phyloP scores from a whole-genome alignment of 768 basidiomycete species.

The Boletales sp. region DNA sequence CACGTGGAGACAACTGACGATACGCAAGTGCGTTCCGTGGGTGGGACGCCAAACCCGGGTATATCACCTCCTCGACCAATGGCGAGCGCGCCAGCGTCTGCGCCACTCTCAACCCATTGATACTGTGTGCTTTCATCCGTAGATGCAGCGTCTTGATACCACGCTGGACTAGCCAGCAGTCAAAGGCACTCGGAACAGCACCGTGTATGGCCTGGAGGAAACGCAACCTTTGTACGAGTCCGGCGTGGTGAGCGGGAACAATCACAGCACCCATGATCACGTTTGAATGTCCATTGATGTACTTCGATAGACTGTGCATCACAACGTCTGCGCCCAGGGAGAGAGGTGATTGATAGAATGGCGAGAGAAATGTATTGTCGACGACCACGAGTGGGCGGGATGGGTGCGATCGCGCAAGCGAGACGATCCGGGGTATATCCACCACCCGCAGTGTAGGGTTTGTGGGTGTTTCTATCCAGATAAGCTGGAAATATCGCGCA shows the following conservation, averaged over 20 bases:
- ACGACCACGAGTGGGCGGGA: constrained; percentile 77
- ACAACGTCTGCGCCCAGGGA: constrained; percentile 83
- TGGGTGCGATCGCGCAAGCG: constrained; percentile 60
- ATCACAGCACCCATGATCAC: constrained; percentile 87
- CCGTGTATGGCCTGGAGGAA: constrained; percentile 92
- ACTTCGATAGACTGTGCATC: constrained; percentile 82
- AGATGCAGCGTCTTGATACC: constrained; percentile 90
- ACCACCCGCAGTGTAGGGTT: constrained; percentile 91
- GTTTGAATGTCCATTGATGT: constrained; percentile 92
- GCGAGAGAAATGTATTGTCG: constrained; percentile 93
- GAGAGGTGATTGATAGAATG: constrained; percentile 87
- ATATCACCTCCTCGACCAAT: constrained; percentile 75
- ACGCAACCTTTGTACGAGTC: constrained; percentile 54
- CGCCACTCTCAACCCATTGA: constrained; percentile 78
- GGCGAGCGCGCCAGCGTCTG: constrained; percentile 49
- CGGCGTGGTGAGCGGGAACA: constrained; percentile 52
- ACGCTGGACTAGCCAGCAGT: constrained; percentile 87
- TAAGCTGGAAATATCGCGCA: constrained; percentile 45
- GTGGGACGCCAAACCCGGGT: constrained; percentile 75
- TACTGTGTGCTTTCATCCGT: constrained; percentile 82
- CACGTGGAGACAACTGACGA: constrained; percentile 62
- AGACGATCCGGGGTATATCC: constrained; percentile 68
- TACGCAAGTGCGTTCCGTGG: constrained; percentile 65
- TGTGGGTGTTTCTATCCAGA: constrained; percentile 95
- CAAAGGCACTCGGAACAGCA: constrained; percentile 80